phyloP scores from a whole-genome alignment of 345 rosid genomes.

The Salix viminalis region DNA sequence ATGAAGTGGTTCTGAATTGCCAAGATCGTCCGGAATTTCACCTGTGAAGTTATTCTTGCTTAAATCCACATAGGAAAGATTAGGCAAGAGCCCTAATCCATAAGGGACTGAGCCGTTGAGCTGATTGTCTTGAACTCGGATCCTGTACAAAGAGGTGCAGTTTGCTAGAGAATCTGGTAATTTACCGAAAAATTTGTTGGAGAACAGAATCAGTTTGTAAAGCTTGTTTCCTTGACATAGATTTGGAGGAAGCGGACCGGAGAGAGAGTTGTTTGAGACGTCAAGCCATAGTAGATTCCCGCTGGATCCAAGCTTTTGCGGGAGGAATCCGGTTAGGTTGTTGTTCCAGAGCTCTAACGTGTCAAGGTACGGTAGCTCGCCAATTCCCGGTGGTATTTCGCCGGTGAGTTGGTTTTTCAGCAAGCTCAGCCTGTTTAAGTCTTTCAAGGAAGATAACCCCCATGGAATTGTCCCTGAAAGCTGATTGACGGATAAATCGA shows the following conservation, averaged over 20 bases:
- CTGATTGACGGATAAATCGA: conserved; percentile 70
- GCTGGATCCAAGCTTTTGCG: conserved; percentile 66
- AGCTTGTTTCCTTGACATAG: conserved; percentile 74
- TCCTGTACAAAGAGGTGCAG: conserved; percentile 60
- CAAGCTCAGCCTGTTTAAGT: conserved; percentile 56
- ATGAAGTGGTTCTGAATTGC: conserved; percentile 52
- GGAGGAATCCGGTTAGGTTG: conserved; percentile 59
- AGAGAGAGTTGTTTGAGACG: conserved; percentile 68
- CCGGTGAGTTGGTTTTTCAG: conserved; percentile 58
- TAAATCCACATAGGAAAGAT: conserved; percentile 61
- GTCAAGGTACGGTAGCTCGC: conserved; percentile 53
- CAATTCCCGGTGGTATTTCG: conserved; percentile 59
- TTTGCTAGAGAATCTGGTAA: conserved; percentile 51
- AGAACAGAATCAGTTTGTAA: conserved; percentile 76
- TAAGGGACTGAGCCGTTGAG: conserved; percentile 65
- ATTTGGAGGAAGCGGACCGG: conserved; percentile 67
- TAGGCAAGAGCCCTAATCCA: conserved; percentile 63
- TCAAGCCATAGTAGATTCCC: conserved; percentile 56
- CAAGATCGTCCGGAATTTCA: conserved; percentile 64
- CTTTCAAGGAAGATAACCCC: conserved; percentile 44
- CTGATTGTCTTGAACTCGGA: conserved; percentile 62
- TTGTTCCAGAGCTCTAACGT: conserved; percentile 71
- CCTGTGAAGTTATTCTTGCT: conserved; percentile 70
- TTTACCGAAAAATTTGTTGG: conserved; percentile 51
- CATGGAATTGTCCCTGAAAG: conserved; percentile 66